Base-by-base conservation (phyloP, 805 yeast genomes). In the Sugiyamaella floridensis region DNA sequence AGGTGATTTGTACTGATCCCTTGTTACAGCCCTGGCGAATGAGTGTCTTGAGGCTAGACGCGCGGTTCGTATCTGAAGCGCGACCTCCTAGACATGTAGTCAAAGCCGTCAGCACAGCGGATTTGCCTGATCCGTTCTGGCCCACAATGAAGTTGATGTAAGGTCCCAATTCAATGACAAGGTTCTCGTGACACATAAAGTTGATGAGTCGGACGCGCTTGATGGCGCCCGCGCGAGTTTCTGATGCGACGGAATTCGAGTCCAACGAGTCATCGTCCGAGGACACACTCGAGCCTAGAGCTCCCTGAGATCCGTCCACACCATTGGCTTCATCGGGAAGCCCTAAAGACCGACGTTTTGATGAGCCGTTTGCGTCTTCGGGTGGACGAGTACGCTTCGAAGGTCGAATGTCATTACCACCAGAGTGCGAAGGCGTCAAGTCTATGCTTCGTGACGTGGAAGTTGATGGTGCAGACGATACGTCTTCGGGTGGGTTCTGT, bases 111-210 rank as follows among this genome's bases (percentile, higher is more conserved):
- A 90, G 70, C 16, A 90, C 77, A 1, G 97, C 95, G 64, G 88
- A 80, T 64, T 90, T 90, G 29, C 98, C 98, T 40, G 90, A 82
- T 2, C 98, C 98, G 63, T 90, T 90, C 52, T 85, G 76, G 18
- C 98, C 98, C 41, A 87, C 84, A 52, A 90, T 87, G 63, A 90
- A 86, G 66, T 90, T 90, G 59, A 90, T 75, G 50, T 83, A 80
- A 0, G 92, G 89, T 1, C 93, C 93, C 32, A 90, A 75, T 2
- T 76, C 78, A 8, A 93, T 69, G 52, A 81, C 82, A 62, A 93
- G 87, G 51, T 86, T 80, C 46, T 81, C 84, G 64, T 93, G 99
- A 43, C 61, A 58, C 67, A 89, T 89, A 66, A 89, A 89, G 70
- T 89, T 88, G 55, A 77, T 76, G 43, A 90, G 70, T 20, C 75